phyloP scores from a whole-genome alignment of 2,329 filamentous ascomycete species.

The Ilyonectria mors-panacis region DNA sequence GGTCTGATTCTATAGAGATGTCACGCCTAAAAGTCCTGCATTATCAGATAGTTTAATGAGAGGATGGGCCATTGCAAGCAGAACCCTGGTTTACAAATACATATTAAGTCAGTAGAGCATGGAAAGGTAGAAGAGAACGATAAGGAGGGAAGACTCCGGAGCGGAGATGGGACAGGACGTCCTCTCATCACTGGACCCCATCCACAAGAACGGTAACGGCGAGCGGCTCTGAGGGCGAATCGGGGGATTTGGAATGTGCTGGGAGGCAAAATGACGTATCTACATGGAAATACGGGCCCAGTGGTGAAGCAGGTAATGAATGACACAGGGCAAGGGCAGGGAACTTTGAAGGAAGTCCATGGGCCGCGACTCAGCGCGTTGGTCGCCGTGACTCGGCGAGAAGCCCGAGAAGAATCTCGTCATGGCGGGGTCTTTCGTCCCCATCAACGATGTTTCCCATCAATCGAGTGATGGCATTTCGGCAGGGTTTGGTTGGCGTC shows the following conservation, averaged over 20 bases:
- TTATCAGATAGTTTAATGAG: background rate
- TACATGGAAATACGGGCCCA: background rate
- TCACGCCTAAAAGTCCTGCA: too few relatives aligned
- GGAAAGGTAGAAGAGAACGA: background rate
- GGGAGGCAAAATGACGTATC: background rate
- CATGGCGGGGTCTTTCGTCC: background rate
- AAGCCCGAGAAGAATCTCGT: background rate
- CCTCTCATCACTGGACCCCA: background rate
- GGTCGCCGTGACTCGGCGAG: background rate
- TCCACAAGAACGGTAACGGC: background rate
- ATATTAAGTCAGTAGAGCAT: background rate
- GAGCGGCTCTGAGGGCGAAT: background rate
- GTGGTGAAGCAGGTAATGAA: background rate
- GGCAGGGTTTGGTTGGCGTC: slow-evolving; percentile 10
- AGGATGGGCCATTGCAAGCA: background rate
- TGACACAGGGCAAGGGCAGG: background rate
- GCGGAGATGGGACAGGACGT: too few relatives aligned
- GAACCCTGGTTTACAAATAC: background rate
- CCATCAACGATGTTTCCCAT: slow-evolving; percentile 12
- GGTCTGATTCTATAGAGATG: background rate
- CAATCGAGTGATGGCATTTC: background rate
- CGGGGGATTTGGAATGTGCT: background rate
- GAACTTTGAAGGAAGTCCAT: background rate
- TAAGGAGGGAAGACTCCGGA: background rate
- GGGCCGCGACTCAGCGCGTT: background rate